phyloP scores from a whole-genome alignment of 768 basidiomycete genomes.

The Strobilomyces echinocephalus region DNA sequence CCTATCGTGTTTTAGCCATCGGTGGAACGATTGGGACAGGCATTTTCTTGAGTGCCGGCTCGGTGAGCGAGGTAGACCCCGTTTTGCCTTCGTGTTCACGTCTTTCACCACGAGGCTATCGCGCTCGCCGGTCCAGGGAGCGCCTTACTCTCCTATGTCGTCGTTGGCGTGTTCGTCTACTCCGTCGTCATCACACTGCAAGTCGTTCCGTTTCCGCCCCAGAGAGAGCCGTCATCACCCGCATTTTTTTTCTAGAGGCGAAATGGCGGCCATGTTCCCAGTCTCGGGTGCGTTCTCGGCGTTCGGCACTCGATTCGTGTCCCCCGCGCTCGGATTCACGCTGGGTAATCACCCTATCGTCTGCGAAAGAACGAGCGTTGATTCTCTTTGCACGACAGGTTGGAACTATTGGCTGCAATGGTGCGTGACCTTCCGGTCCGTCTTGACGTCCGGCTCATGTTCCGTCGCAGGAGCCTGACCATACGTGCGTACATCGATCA shows the following conservation, averaged over 20 bases:
- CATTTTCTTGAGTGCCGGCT: slow-evolving; percentile 57
- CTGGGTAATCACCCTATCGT: slow-evolving; percentile 32
- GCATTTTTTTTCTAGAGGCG: slow-evolving; percentile 38
- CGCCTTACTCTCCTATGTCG: slow-evolving; percentile 55
- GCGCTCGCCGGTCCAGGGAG: slow-evolving; percentile 57
- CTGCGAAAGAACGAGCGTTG: background rate
- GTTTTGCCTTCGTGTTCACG: background rate
- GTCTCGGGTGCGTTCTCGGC: slow-evolving; percentile 58
- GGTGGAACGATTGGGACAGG: slow-evolving; percentile 59
- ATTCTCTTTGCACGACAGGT: slow-evolving; percentile 24
- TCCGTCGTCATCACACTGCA: slow-evolving; percentile 57
- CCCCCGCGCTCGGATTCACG: slow-evolving; percentile 56
- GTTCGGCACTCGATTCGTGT: slow-evolving; percentile 56
- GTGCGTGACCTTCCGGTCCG: slow-evolving; percentile 15
- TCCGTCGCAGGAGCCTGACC: slow-evolving; percentile 32
- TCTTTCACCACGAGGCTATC: slow-evolving; percentile 36
- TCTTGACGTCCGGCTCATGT: background rate
- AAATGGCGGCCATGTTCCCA: slow-evolving; percentile 63
- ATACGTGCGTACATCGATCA: slow-evolving; percentile 30
- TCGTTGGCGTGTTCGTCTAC: slow-evolving; percentile 57
- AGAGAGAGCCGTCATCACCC: background rate
- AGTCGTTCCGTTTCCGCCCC: slow-evolving; percentile 6
- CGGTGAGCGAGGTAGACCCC: slow-evolving; percentile 28
- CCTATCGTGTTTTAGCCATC: slow-evolving; percentile 35
- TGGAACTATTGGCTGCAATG: slow-evolving; percentile 60